Percentiles rank a stretch among this genome's conserved stretches.
Conservation (phyloP, 176 grass and related monocot genomes). For the Cenchrus americanus region DNA sequence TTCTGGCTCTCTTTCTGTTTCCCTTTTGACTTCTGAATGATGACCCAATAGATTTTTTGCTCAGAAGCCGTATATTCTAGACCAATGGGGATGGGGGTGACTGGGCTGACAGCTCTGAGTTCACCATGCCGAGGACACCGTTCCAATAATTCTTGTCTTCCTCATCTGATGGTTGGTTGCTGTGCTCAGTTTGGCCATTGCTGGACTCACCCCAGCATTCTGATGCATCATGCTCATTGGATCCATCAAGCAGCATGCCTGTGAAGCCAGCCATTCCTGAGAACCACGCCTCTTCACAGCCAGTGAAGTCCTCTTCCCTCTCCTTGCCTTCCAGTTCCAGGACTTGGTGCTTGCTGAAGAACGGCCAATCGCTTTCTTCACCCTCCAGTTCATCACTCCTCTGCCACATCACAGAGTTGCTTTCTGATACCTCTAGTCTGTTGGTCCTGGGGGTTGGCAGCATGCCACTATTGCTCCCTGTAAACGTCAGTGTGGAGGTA, state of each 20-base stretch:
- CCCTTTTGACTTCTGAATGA: conserved; percentile 26
- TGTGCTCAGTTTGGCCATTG: conserved; percentile 47
- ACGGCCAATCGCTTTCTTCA: conserved; percentile 64
- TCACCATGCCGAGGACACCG: conserved; percentile 78
- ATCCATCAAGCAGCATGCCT: conserved; percentile 66
- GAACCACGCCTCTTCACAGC: conserved; percentile 59
- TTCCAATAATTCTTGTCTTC: conserved; percentile 93
- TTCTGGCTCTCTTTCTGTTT: conserved; percentile 37
- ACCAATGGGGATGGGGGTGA: conserved; percentile 49
- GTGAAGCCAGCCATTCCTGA: conserved; percentile 54
- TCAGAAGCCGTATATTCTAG: conserved; percentile 45
- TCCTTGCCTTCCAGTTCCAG: conserved; percentile 42
- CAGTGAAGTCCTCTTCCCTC: conserved; percentile 47
- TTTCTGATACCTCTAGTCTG: conserved; percentile 36
- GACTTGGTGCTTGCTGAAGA: conserved; percentile 58
- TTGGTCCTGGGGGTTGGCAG: conserved; percentile 31
- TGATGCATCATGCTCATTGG: conserved; percentile 51
- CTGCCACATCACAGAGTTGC: conserved; percentile 41
- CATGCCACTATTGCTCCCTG: conserved; percentile 53
- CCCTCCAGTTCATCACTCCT: conserved; percentile 42
- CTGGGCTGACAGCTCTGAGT: conserved; percentile 60
- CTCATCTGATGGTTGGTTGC: conserved; percentile 55
- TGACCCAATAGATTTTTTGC: conserved; percentile 32
- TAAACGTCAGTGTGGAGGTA: conserved; percentile 82
- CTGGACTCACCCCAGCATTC: conserved; percentile 76